Percentiles rank a stretch among this genome's conserved stretches.
Evolutionary conservation across 345 rosid genomes (phyloP).

Genomic region (Reutealis trisperma): DNA sequence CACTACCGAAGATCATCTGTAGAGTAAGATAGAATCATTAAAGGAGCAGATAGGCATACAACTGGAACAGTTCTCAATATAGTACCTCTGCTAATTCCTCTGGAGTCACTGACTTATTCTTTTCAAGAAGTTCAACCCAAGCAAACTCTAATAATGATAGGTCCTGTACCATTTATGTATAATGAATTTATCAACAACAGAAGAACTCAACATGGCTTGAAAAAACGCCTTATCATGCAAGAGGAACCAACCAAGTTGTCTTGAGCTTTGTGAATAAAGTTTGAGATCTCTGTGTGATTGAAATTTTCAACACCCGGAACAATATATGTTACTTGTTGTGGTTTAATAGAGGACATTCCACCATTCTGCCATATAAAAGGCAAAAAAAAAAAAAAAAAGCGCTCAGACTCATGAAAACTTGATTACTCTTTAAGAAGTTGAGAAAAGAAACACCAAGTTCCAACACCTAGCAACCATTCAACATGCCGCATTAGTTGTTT

Average conservation of each 20-base stretch:
- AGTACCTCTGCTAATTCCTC: conserved; percentile 93
- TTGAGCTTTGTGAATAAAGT: conserved; percentile 62
- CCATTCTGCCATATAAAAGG: conserved; percentile 60
- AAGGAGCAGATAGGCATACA: conserved; percentile 20
- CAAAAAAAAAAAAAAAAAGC: conserved; percentile 8
- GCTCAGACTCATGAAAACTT: neutral
- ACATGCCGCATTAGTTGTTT: conserved; percentile 46
- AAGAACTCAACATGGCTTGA: neutral
- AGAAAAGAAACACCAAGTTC: conserved; percentile 15
- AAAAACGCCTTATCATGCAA: conserved; percentile 17
- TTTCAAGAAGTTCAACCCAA: conserved; percentile 92
- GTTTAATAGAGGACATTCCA: conserved; percentile 69
- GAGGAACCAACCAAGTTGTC: conserved; percentile 70
- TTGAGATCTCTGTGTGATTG: conserved; percentile 60
- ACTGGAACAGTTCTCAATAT: conserved; percentile 10
- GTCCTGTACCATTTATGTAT: conserved; percentile 51
- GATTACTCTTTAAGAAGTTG: neutral
- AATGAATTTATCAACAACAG: neutral
- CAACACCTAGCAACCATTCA: conserved; percentile 57
- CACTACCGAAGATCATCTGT: conserved; percentile 85
- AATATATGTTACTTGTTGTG: conserved; percentile 81
- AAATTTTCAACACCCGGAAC: conserved; percentile 81
- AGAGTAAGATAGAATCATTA: conserved; percentile 36
- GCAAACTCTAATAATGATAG: conserved; percentile 85
- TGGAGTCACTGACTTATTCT: conserved; percentile 72